Evolutionary conservation across 208 protist species (phyloP).

Genomic region (Trypanosoma theileri): DNA sequence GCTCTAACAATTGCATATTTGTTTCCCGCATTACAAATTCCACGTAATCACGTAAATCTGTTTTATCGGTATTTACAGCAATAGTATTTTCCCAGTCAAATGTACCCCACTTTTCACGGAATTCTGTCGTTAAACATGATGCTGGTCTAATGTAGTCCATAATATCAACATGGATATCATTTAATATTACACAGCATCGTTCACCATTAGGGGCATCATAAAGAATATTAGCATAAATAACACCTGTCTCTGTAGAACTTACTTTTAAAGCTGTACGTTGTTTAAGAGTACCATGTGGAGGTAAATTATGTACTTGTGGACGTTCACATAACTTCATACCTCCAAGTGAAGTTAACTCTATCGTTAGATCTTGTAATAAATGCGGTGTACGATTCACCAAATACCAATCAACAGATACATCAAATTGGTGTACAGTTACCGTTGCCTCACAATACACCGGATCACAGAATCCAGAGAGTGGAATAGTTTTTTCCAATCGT

Average conservation of each 20-base stretch:
- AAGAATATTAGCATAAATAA: conserved; percentile 97
- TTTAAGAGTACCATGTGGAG: conserved; percentile 74
- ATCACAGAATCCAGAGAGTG: conserved; percentile 97
- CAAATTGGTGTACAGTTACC: conserved; percentile 97
- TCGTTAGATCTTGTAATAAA: conserved; percentile 94
- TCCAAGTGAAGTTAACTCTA: conserved; percentile 96
- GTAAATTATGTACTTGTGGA: conserved; percentile 94
- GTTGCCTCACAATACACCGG: conserved; percentile 97
- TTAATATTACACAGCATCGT: conserved; percentile 93
- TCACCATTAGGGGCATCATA: conserved; percentile 93
- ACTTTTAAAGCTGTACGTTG: conserved; percentile 97
- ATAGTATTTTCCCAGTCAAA: conserved; percentile 99
- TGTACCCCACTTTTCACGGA: conserved; percentile 97
- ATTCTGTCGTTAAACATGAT: conserved; percentile 83
- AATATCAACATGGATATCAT: conserved; percentile 98
- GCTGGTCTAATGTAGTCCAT: conserved; percentile 98
- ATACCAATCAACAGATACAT: conserved; percentile 95
- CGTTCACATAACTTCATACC: conserved; percentile 97
- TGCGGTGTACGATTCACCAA: conserved; percentile 95
- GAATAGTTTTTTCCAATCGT: conserved; percentile 84
- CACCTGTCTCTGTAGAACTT: conserved; percentile 95
- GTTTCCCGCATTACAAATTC: conserved; percentile 89
- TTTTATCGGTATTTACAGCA: conserved; percentile 84
- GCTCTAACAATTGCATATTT: conserved; percentile 90
- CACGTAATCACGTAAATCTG: conserved; percentile 88